Conservation (phyloP, 495 filamentous ascomycete species). For the Lepidopterella palustris region DNA sequence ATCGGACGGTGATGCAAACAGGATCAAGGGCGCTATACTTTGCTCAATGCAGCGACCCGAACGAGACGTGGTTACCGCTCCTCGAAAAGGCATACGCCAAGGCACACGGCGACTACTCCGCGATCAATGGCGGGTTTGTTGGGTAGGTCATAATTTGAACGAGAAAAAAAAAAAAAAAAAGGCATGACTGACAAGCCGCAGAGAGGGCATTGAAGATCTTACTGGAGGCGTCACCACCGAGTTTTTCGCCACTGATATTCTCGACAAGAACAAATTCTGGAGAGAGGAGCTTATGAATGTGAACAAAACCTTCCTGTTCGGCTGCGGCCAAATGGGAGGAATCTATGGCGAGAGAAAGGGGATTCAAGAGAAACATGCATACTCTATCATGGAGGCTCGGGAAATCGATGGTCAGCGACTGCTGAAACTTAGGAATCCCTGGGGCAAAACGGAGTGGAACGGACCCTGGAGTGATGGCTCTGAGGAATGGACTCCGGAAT, state of each 20-base stretch:
- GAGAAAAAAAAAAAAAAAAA: neutral
- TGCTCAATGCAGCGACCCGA: conserved; percentile 74
- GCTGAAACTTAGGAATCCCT: conserved; percentile 77
- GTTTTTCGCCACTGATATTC: conserved; percentile 70
- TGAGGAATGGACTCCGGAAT: conserved; percentile 86
- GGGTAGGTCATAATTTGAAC: conserved; percentile 41
- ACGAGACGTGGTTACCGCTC: conserved; percentile 92
- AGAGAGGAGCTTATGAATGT: conserved; percentile 75
- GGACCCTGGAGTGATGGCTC: conserved; percentile 60
- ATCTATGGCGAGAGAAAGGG: conserved; percentile 55
- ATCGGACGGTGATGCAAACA: conserved; percentile 66
- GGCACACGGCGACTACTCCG: conserved; percentile 78
- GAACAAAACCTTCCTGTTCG: conserved; percentile 84
- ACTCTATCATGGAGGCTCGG: conserved; percentile 76
- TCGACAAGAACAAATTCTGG: conserved; percentile 88
- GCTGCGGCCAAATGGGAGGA: conserved; percentile 58
- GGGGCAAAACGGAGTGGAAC: conserved; percentile 74
- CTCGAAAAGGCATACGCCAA: conserved; percentile 97
- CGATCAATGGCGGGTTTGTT: conserved; percentile 79
- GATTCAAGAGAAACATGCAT: conserved; percentile 76
- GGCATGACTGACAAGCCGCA: conserved; percentile 21
- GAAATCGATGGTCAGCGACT: conserved; percentile 71
- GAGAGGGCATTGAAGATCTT: conserved; percentile 87
- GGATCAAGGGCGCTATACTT: conserved; percentile 77
- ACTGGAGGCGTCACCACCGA: conserved; percentile 87